Percentiles rank a stretch among this genome's conserved stretches.
phyloP scores from a whole-genome alignment of 208 protist genomes.

The Porcisia hertigi region DNA sequence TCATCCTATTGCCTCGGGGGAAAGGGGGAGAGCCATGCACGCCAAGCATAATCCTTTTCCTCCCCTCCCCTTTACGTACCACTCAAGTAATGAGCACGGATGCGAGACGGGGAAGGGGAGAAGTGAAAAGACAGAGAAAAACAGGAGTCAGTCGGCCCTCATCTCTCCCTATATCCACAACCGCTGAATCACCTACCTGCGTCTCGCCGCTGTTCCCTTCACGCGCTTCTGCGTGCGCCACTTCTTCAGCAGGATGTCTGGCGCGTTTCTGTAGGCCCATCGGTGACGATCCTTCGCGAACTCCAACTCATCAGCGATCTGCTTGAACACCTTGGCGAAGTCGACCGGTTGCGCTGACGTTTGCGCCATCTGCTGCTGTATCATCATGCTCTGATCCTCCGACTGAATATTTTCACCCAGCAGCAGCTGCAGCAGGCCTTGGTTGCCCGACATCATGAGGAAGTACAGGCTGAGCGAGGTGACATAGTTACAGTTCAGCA shows the following conservation, averaged over 20 bases:
- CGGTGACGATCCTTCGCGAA: conserved; percentile 71
- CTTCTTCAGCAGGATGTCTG: conserved; percentile 60
- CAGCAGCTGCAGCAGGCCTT: conserved; percentile 92
- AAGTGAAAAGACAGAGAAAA: neutral
- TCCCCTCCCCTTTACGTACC: neutral
- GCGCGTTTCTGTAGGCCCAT: conserved; percentile 70
- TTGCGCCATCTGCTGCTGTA: conserved; percentile 63
- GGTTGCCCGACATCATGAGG: conserved; percentile 94
- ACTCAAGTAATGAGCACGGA: neutral
- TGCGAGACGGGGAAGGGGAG: neutral
- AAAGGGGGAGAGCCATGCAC: no score
- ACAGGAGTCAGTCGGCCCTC: neutral
- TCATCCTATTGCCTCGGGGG: neutral
- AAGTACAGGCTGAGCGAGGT: conserved; percentile 97
- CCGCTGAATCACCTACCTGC: neutral
- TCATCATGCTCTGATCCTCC: conserved; percentile 39
- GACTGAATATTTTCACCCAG: conserved; percentile 78
- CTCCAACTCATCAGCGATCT: conserved; percentile 71
- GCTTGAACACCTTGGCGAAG: conserved; percentile 82
- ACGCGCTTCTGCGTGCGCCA: conserved; percentile 45
- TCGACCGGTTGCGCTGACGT: conserved; percentile 65
- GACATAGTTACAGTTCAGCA: conserved; percentile 95
- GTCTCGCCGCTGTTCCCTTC: conserved; percentile 17
- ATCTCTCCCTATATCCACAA: neutral
- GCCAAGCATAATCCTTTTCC: no score